Evolutionary conservation across 805 yeast genomes (phyloP), one percentile per base, ranked within the genome.

Genomic region (Isabelozyma rhagii): DNA sequence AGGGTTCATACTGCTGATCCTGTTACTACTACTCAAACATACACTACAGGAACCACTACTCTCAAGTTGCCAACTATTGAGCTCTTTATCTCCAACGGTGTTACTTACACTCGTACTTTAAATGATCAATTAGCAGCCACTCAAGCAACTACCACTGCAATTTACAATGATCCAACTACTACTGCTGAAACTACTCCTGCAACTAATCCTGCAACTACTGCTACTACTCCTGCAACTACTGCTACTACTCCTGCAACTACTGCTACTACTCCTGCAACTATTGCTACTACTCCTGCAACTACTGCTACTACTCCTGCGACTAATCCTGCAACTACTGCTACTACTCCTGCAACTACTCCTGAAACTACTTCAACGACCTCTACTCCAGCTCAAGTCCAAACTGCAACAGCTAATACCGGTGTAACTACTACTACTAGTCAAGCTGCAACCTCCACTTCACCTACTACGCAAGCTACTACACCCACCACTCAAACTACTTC

Each of bases 1-100:
- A 71, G 85, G 60, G 65, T 67, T 39, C 83, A 80, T 58, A 81
- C 85, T 15, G 86, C 87, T 14, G 69, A 64, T 8, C 74, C 85
- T 3, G 79, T 80, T 38, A 79, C 83, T 4, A 68, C 75, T 14
- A 71, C 75, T 4, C 54, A 62, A 17, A 67, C 74, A 14, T 61
- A 66, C 41, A 68, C 72, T 31, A 77, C 81, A 0, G 81, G 79
- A 41, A 76, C 80, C 27, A 70, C 78, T 21, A 78, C 83, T 11
- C 65, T 76, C 15, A 68, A 71, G 54, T 67, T 78, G 51, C 83
- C 84, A 25, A 75, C 82, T 15, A 84, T 81, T 39, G 77, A 79
- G 53, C 64, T 81, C 14, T 67, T 79, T 41, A 72, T 81, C 46
- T 78, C 81, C 8, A 72, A 78, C 58, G 83, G 81, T 44, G 78